These are phyloP conservation scores for Murraya paniculata DNA, from an alignment of 345 rosid genomes.

Conservation along the genomic window DNA sequence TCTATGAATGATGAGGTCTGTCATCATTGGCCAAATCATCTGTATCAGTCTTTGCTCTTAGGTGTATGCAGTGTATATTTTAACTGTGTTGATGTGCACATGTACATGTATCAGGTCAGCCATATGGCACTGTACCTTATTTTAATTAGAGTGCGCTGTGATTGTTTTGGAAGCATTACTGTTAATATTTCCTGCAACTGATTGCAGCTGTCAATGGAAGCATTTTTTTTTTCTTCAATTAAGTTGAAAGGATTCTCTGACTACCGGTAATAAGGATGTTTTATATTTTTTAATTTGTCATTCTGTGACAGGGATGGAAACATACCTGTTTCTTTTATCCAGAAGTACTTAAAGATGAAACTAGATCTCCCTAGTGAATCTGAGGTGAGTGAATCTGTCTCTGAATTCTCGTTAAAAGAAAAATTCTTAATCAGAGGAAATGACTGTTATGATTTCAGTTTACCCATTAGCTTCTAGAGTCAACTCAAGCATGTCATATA, in stretches of 20 bases:
- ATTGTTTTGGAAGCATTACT: background rate
- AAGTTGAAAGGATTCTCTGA: slow-evolving; percentile 1
- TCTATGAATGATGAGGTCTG: background rate
- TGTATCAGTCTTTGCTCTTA: background rate
- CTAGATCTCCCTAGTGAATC: slow-evolving; percentile 62
- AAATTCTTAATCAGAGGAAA: slow-evolving; percentile 1
- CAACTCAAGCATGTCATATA: background rate
- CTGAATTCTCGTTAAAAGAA: slow-evolving; percentile 7
- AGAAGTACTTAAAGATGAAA: slow-evolving; percentile 80
- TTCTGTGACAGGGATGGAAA: slow-evolving; percentile 65
- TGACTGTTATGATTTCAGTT: slow-evolving; percentile 6
- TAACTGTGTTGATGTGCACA: background rate
- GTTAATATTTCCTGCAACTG: background rate
- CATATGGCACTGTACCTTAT: background rate
- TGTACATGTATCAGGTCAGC: background rate
- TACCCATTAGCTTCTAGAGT: background rate
- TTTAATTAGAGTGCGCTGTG: background rate
- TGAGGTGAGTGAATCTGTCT: slow-evolving; percentile 53
- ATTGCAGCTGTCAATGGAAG: background rate
- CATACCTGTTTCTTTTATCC: slow-evolving; percentile 70
- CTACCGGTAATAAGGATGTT: background rate
- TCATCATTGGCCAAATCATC: background rate
- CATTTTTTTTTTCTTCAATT: background rate
- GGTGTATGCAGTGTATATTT: background rate
- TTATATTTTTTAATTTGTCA: background rate